phyloP scores from a whole-genome alignment of 1,139 yeast genomes.

The Saccharomycopsis hybrid region DNA sequence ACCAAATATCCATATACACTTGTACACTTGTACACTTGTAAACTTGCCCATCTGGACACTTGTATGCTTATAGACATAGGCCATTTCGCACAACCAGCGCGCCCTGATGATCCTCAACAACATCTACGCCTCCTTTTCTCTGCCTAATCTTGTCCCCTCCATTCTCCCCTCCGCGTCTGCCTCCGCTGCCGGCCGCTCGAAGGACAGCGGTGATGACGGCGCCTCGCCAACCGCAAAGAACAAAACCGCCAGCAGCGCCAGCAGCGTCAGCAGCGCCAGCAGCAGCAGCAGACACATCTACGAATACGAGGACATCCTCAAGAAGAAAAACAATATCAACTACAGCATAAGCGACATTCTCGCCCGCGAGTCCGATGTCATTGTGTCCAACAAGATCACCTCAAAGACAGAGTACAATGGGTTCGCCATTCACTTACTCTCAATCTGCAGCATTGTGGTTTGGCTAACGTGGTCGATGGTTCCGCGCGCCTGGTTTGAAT shows the following conservation, averaged over 20 bases:
- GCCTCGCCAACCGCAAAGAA: slow-evolving; percentile 3
- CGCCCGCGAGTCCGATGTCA: slow-evolving; percentile 72
- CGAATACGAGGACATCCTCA: slow-evolving; percentile 28
- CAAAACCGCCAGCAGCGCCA: background rate
- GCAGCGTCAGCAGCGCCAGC: background rate
- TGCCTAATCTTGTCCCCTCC: slow-evolving; percentile 13
- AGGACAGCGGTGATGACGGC: background rate
- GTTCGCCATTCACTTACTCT: slow-evolving; percentile 39
- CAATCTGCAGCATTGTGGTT: slow-evolving; percentile 40
- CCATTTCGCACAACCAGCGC: no score
- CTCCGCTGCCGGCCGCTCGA: slow-evolving; percentile 1
- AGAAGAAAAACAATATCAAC: slow-evolving; percentile 10
- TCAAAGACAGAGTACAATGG: slow-evolving; percentile 78
- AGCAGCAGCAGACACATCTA: slow-evolving; percentile 12
- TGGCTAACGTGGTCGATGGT: slow-evolving; percentile 68
- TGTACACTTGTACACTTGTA: no score
- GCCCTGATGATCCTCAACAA: slow-evolving; percentile 16
- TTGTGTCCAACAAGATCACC: slow-evolving; percentile 55
- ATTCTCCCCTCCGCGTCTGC: background rate
- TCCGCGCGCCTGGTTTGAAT: slow-evolving; percentile 49
- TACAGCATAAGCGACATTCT: slow-evolving; percentile 39
- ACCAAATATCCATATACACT: no score
- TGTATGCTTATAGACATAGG: no score
- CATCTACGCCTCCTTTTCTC: slow-evolving; percentile 20
- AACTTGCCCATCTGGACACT: no score